phyloP scores from a whole-genome alignment of 1,139 yeast genomes.

The Kodamaea plutei region DNA sequence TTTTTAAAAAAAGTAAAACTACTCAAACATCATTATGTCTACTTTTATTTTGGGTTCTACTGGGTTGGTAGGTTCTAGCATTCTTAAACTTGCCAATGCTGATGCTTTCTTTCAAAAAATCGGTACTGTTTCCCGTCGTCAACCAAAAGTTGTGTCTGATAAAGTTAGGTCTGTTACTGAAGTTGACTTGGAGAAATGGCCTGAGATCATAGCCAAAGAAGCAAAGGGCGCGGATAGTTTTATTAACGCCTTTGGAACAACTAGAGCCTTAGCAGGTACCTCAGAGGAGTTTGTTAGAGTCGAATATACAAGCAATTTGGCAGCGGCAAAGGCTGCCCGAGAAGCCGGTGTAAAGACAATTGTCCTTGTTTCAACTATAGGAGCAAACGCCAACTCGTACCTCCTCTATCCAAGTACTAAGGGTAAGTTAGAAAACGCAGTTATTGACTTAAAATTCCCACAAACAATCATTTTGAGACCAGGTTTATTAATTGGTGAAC shows the following conservation, averaged over 20 bases:
- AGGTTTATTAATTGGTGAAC: slow-evolving; percentile 60
- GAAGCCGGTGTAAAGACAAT: slow-evolving; percentile 59
- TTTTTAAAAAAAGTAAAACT: background rate
- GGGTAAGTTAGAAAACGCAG: slow-evolving; percentile 61
- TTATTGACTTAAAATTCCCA: slow-evolving; percentile 56
- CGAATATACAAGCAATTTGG: slow-evolving; percentile 66
- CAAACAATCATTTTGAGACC: slow-evolving; percentile 68
- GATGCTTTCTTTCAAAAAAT: slow-evolving; percentile 30
- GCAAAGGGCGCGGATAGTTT: slow-evolving; percentile 26
- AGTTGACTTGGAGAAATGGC: slow-evolving; percentile 41
- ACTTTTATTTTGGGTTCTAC: slow-evolving; percentile 54
- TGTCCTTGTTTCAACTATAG: slow-evolving; percentile 58
- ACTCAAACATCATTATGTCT: slow-evolving; percentile 14
- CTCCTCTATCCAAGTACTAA: slow-evolving; percentile 54
- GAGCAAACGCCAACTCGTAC: slow-evolving; percentile 52
- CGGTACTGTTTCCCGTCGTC: slow-evolving; percentile 45
- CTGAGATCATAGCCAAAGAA: slow-evolving; percentile 17
- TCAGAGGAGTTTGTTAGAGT: slow-evolving; percentile 59
- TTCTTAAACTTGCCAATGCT: slow-evolving; percentile 36
- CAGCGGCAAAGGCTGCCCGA: slow-evolving; percentile 66
- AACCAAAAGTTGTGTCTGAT: slow-evolving; percentile 16
- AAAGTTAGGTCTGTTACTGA: slow-evolving; percentile 33
- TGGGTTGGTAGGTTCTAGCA: slow-evolving; percentile 53
- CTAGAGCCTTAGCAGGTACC: slow-evolving; percentile 66
- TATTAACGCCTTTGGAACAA: slow-evolving; percentile 73